A percentile compares a stretch with the other conserved stretches of the same genome.
These are phyloP conservation scores for Penicillium paneum DNA, from an alignment of 2,329 filamentous ascomycete species.

Conservation along the genomic window DNA sequence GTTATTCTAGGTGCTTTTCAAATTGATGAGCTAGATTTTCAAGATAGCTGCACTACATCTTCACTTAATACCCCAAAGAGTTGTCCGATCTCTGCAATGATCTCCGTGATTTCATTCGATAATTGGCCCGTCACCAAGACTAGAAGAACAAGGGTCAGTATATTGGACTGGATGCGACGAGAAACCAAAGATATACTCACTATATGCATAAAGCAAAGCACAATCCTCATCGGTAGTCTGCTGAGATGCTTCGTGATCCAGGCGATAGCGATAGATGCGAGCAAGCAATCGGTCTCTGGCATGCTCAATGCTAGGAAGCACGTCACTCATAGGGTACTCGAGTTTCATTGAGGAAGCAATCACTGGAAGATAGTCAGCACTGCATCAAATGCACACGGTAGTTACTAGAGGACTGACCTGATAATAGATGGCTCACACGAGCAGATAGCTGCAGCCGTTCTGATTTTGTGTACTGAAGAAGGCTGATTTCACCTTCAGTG, in stretches of 20 bases:
- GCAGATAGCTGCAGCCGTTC: conserved; percentile 80
- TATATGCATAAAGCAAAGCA: conserved; percentile 88
- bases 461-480: conserved; percentile 72
- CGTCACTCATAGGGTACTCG: conserved; percentile 88
- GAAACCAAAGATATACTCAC: conserved; percentile 39
- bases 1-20: not conserved
- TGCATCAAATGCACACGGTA: not conserved
- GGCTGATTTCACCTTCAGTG: conserved; percentile 74
- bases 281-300: conserved; percentile 78
- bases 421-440: conserved; percentile 82
- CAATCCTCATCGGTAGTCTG: conserved; percentile 64
- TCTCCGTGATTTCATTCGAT: conserved; percentile 53
- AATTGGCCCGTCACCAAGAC: conserved; percentile 62
- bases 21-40: conserved; percentile 11
- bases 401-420: conserved; percentile 42
- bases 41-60: conserved; percentile 58
- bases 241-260: conserved; percentile 56
- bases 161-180: not conserved
- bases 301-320: conserved; percentile 76
- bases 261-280: conserved; percentile 82
- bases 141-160: conserved; percentile 26
- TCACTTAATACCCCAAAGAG: conserved; percentile 62
- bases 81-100: conserved; percentile 55
- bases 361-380: conserved; percentile 56
- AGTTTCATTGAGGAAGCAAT: conserved; percentile 91